Percentiles rank a stretch among this genome's conserved stretches.
Conservation (phyloP, 768 basidiomycete species). For the Psilocybe cyanescens region DNA sequence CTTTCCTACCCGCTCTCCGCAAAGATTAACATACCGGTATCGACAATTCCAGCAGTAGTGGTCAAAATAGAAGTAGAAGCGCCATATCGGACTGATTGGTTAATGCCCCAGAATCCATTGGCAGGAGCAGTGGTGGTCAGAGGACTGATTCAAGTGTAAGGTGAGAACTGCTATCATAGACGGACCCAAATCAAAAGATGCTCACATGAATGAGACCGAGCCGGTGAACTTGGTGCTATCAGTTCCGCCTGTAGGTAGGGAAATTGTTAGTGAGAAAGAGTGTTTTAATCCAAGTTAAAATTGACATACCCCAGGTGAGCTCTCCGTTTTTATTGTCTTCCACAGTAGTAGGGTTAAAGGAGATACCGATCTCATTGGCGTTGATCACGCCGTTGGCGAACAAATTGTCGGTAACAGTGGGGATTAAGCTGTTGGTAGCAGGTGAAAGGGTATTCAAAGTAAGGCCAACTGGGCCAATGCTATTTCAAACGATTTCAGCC, state of each 20-base stretch:
- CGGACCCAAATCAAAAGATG: too few species aligned
- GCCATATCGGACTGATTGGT: conserved; percentile 57
- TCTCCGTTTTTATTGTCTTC: conserved; percentile 46
- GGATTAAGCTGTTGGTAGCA: conserved; percentile 34
- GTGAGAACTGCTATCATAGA: too few species aligned
- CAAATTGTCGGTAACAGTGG: conserved; percentile 63
- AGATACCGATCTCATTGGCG: conserved; percentile 48
- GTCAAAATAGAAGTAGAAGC: conserved; percentile 43
- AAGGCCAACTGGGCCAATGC: conserved; percentile 63
- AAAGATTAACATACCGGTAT: conserved; percentile 44
- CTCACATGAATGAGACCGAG: conserved; percentile 43
- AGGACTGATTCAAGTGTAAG: conserved; percentile 35
- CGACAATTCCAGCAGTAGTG: conserved; percentile 58
- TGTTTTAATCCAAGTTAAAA: conserved; percentile 10
- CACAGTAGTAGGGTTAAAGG: conserved; percentile 52
- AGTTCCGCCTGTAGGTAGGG: conserved; percentile 46
- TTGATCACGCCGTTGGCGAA: conserved; percentile 43
- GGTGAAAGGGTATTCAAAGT: conserved; percentile 46
- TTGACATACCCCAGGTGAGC: conserved; percentile 51
- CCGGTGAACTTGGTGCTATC: conserved; percentile 49
- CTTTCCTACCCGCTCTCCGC: not conserved
- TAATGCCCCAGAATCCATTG: conserved; percentile 60
- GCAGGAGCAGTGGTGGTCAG: conserved; percentile 52
- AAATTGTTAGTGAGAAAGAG: conserved; percentile 29
- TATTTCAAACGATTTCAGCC: conserved; percentile 24